phyloP scores from a whole-genome alignment of 2,329 filamentous ascomycete genomes.

The Plectosphaerella sp. region DNA sequence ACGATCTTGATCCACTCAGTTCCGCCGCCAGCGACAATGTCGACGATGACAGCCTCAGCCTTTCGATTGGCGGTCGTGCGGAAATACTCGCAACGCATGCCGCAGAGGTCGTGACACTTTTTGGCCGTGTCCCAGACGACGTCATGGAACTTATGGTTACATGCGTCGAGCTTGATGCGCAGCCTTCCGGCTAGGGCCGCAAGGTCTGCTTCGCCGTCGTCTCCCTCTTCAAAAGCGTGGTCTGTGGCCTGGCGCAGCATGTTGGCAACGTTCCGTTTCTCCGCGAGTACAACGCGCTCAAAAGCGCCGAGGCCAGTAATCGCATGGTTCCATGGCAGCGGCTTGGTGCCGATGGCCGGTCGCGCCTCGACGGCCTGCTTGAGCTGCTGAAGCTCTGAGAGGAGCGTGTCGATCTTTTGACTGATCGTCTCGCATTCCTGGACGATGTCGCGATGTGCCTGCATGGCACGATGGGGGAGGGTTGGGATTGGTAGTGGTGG shows the following conservation, averaged over 20 bases:
- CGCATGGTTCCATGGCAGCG: slow-evolving; percentile 11
- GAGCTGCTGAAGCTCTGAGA: slow-evolving; percentile 9
- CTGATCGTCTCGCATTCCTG: slow-evolving; percentile 8
- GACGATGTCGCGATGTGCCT: not conserved
- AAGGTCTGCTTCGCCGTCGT: not conserved
- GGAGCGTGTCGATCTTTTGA: slow-evolving; percentile 3
- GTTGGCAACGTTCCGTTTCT: slow-evolving; percentile 10
- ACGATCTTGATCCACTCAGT: slow-evolving; percentile 12
- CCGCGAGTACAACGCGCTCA: slow-evolving; percentile 9
- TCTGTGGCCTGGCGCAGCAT: slow-evolving; percentile 2
- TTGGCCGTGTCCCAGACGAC: slow-evolving; percentile 11
- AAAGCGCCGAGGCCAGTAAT: slow-evolving; percentile 9
- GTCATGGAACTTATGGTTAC: slow-evolving; percentile 12
- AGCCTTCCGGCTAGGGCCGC: slow-evolving; percentile 5
- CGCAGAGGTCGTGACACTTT: slow-evolving; percentile 7
- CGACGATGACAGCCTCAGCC: slow-evolving; percentile 6
- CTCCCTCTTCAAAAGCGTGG: not conserved
- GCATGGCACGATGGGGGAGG: too few species aligned
- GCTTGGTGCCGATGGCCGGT: slow-evolving; percentile 7
- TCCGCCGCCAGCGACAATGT: slow-evolving; percentile 10
- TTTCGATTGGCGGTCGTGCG: slow-evolving; percentile 1
- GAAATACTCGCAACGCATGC: slow-evolving; percentile 8
- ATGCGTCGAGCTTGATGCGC: slow-evolving; percentile 8
- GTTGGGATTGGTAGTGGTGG: too few species aligned
- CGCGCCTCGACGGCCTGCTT: slow-evolving; percentile 7